Evolutionary conservation across 495 filamentous ascomycete species (phyloP).

Genomic region (Penicillium bovifimosum): DNA sequence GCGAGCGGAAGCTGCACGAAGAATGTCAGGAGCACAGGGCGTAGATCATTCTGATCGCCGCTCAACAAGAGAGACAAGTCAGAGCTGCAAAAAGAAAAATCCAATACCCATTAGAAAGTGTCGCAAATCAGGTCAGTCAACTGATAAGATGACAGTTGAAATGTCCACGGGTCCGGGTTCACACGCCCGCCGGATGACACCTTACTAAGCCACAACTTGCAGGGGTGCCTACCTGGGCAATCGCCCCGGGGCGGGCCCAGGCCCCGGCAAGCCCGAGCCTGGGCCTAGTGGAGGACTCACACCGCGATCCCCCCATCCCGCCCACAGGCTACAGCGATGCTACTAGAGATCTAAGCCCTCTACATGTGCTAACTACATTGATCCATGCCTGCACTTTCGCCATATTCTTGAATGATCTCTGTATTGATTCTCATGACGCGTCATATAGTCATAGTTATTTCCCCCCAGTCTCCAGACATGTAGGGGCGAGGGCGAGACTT

Average conservation of each 20-base stretch:
- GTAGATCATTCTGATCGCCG: conserved; percentile 5
- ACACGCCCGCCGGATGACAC: background rate
- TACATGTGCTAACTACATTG: too few relatives aligned
- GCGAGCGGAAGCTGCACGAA: conserved; percentile 16
- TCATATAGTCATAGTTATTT: background rate
- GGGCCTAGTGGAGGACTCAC: too few relatives aligned
- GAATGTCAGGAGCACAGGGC: conserved; percentile 12
- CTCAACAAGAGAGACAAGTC: background rate
- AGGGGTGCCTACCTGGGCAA: too few relatives aligned
- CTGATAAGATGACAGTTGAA: background rate
- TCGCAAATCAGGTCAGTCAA: background rate
- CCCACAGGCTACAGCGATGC: too few relatives aligned
- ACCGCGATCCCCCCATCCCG: too few relatives aligned
- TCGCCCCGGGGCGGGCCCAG: too few relatives aligned
- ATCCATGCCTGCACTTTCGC: too few relatives aligned
- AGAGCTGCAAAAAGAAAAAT: background rate
- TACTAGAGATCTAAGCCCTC: too few relatives aligned
- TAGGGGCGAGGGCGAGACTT: too few relatives aligned
- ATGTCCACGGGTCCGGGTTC: background rate
- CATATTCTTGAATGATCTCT: too few relatives aligned
- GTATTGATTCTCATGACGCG: too few relatives aligned
- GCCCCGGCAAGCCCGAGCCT: too few relatives aligned
- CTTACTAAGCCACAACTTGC: conserved; percentile 2
- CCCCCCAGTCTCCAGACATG: background rate
- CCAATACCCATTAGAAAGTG: background rate